These are phyloP conservation scores for Chondrus crispus DNA, from an alignment of 23 red algal genomes.

Conservation along the genomic window DNA sequence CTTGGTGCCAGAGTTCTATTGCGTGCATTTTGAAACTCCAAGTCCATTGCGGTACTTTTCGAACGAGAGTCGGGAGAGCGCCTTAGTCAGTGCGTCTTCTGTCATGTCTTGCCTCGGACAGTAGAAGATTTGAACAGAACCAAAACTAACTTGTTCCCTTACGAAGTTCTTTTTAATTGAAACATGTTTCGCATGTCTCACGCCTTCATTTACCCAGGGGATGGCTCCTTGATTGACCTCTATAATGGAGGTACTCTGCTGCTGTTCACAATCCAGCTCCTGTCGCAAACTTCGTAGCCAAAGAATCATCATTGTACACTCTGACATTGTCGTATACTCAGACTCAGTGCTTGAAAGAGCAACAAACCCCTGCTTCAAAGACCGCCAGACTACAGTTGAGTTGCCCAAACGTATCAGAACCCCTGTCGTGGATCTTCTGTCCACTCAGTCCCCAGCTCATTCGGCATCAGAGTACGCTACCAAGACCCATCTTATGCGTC, in stretches of 20 bases:
- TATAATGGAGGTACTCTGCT: not conserved
- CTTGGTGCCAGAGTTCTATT: too few relatives aligned
- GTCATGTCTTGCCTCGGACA: too few relatives aligned
- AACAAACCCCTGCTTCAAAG: not conserved
- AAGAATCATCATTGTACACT: not conserved
- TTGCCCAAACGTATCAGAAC: not conserved
- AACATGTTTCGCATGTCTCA: too few relatives aligned
- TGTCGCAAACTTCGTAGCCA: not conserved
- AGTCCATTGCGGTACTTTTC: too few relatives aligned
- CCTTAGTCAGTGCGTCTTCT: too few relatives aligned
- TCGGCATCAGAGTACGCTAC: not conserved
- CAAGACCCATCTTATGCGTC: not conserved
- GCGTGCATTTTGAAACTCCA: too few relatives aligned
- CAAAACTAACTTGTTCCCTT: too few relatives aligned
- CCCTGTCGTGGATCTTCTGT: not conserved
- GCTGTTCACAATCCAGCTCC: not conserved
- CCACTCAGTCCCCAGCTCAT: not conserved
- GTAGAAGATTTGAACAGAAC: too few relatives aligned
- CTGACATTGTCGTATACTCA: not conserved
- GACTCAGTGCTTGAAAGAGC: not conserved
- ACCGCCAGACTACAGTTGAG: not conserved
- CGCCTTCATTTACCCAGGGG: not conserved
- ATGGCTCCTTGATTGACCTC: not conserved
- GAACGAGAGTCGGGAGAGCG: too few relatives aligned
- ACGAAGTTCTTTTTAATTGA: too few relatives aligned